Base-by-base conservation (phyloP, 2,329 filamentous ascomycete species). In the Fusarium sp. region DNA sequence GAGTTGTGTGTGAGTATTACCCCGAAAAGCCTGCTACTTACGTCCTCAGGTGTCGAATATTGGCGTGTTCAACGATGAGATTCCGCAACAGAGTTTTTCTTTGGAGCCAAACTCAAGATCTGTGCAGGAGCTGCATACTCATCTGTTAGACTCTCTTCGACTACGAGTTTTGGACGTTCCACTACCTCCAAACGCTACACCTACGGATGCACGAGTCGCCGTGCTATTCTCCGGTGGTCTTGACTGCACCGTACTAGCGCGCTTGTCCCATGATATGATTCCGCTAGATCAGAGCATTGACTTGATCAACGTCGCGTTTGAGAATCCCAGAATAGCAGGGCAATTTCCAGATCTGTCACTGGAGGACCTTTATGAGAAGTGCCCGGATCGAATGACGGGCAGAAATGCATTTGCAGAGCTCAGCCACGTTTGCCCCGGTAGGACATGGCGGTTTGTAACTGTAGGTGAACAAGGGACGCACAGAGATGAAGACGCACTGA, bases 271-370 rank as follows among this genome's bases (percentile, higher is more conserved):
- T 77, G 91, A 97, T 15, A 80, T 97, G 4, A 78, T 98, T 4
- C 92, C 92, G 0, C 16, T 77, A 0, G 80, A 85, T 6, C 90
- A 97, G 75, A 83, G 87, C 2, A 90, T 99, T 66, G 96, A 98
- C 77, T 85, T 99, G 11, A 86, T 99, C 69, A 99, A 99, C 72
- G 95, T 99, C 47, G 96, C 95, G 1, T 99, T 99, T 76, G 93
- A 99, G 79, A 99, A 99, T 71, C 95, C 95, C 1, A 88, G 93
- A 32, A 88, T 91, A 70, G 90, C 86, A 63, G 89, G 85, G 5
- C 85, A 88, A 45, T 81, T 87, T 15, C 83, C 83, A 22, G 66
- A 63, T 9, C 61, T 74, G 5, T 75, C 77, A 1, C 62, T 76
- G 63, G 69, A 77, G 5, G 78, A 79, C 63, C 79, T 90, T 1